Conservation (phyloP, 2,329 filamentous ascomycete species). For the Ramularia collo-cygni region DNA sequence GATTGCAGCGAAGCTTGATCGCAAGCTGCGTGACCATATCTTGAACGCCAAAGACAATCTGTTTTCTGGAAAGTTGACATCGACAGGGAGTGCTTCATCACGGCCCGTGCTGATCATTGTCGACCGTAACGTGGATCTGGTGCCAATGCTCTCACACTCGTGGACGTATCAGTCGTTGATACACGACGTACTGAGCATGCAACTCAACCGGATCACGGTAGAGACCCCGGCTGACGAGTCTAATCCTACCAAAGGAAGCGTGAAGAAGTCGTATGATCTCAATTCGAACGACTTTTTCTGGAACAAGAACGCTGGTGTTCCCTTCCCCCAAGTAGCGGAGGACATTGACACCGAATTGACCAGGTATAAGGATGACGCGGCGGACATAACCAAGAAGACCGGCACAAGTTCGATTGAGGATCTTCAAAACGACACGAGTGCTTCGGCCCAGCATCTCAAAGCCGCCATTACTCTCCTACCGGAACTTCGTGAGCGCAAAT, state of each 20-base stretch:
- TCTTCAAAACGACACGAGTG: constrained; percentile 78
- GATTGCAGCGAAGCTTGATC: constrained; percentile 87
- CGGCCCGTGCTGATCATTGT: constrained; percentile 88
- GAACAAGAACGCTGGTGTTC: constrained; percentile 81
- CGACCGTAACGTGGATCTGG: constrained; percentile 89
- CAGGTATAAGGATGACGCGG: constrained; percentile 91
- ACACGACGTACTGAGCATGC: constrained; percentile 69
- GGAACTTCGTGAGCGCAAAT: constrained; percentile 85
- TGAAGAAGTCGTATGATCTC: constrained; percentile 85
- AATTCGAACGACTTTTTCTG: constrained; percentile 93
- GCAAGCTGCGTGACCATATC: constrained; percentile 92
- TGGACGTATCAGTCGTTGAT: constrained; percentile 86
- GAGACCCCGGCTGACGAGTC: constrained; percentile 74
- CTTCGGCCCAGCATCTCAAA: constrained; percentile 90
- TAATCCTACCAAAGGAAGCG: constrained; percentile 65
- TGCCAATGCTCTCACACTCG: constrained; percentile 98
- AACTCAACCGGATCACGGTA: constrained; percentile 89
- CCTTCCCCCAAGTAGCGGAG: constrained; percentile 93
- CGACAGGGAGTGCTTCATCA: constrained; percentile 57
- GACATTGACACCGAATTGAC: constrained; percentile 91
- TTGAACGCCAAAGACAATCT: constrained; percentile 97
- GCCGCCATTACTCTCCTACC: constrained; percentile 89
- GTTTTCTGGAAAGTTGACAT: constrained; percentile 64
- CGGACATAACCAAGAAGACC: constrained; percentile 90
- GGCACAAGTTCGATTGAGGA: constrained; percentile 90